Evolutionary conservation across 768 basidiomycete genomes (phyloP), one percentile per base, ranked within the genome.

Genomic region (Russula sp.): DNA sequence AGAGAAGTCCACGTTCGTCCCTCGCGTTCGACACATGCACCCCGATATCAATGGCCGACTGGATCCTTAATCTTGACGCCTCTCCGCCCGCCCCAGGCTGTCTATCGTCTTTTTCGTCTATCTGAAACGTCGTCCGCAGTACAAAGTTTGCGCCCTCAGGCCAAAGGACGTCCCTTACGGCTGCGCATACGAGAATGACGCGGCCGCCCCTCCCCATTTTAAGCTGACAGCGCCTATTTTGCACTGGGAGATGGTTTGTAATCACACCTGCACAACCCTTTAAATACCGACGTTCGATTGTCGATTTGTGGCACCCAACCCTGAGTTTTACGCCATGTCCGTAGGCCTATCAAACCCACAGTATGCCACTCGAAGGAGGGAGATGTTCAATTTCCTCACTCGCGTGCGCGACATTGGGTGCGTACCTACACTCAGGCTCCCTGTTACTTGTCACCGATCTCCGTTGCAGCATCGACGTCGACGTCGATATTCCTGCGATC

Each of bases 401-500:
- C 78, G 78, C 4, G 69, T 89, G 0, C 82, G 82, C n/a, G 82
- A 73, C 48, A 85, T 86, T 0, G 87, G 87, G 87, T 85, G 61
- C 7, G 75, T 68, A 16, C 27, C 50, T 10, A 11, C 18, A 61
- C 39, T 34, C 42, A 56, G 59, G 2, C 63, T 45, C 8, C 7
- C 57, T 52, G 44, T 51, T 62, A 16, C 53, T 71, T 10, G 7
- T 57, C 18, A 44, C 31, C 20, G 16, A 31, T 48, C 22, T 10
- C 10, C 16, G 32, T 49, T 55, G 20, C 50, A 89, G 88, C 0
- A 84, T 85, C 0, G 83, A 89, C 65, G 75, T 80, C 11, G 85
- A 89, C 57, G 80, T 91, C 10, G 86, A 89, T 68, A 74, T 90
- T 0, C 89, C 89, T 0, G 80, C 83, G 64, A 89, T 91, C 32